Evolutionary conservation across 345 rosid genomes (phyloP).

Genomic region (Populus pruinosa): DNA sequence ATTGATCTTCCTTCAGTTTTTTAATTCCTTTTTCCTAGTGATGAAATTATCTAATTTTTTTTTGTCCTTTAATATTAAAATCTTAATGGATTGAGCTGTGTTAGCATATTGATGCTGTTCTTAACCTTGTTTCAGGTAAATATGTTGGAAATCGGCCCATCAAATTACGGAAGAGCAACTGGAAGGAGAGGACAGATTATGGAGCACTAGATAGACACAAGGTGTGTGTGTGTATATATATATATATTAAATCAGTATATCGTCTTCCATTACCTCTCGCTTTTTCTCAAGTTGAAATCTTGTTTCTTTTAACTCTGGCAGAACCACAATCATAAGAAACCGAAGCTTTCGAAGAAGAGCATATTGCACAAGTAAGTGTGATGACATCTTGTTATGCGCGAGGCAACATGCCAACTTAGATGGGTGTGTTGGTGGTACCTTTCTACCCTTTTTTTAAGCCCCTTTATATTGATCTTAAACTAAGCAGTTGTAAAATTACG

Average conservation of each 20-base stretch:
- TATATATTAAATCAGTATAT: neutral
- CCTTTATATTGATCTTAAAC: neutral
- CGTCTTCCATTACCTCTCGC: neutral
- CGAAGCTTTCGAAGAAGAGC: constrained; percentile 65
- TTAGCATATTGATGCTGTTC: neutral
- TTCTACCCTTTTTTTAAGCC: no score
- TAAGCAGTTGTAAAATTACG: neutral
- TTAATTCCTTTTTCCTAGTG: neutral
- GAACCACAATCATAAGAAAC: constrained; percentile 69
- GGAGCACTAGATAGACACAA: constrained; percentile 72
- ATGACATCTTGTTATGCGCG: neutral
- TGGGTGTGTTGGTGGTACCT: neutral
- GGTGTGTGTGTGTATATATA: constrained; percentile 20
- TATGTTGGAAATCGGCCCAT: constrained; percentile 97
- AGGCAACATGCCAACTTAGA: neutral
- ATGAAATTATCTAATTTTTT: neutral
- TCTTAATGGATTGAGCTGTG: neutral
- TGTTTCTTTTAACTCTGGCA: constrained; percentile 28
- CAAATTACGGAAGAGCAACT: constrained; percentile 91
- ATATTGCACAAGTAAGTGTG: constrained; percentile 66
- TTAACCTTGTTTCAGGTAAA: constrained; percentile 55
- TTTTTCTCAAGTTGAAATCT: neutral
- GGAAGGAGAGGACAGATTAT: constrained; percentile 86
- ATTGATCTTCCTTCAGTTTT: neutral
- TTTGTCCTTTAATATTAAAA: no score